phyloP scores from a whole-genome alignment of 306 rosid species.

The Trifolium dubium region DNA sequence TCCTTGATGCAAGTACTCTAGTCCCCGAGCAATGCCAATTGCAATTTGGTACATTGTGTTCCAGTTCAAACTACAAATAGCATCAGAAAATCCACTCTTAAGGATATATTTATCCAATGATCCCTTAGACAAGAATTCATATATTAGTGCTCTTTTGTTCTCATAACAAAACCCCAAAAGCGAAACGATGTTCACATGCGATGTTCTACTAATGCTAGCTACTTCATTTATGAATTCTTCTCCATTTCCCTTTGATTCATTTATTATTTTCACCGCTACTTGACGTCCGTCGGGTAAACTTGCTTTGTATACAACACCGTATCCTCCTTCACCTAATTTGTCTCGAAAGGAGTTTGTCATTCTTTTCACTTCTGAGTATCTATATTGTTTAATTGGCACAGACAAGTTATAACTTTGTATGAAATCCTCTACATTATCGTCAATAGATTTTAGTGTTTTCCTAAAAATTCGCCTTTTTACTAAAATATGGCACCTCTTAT shows the following conservation, averaged over 20 bases:
- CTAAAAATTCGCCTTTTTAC: background rate
- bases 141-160: background rate
- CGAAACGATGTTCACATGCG: background rate
- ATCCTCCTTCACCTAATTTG: background rate
- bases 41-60: background rate
- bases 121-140: background rate
- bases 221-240: background rate
- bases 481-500: background rate
- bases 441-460: background rate
- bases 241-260: background rate
- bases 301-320: background rate
- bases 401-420: background rate
- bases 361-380: background rate
- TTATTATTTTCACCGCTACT: background rate
- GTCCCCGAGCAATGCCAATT: background rate
- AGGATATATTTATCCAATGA: background rate
- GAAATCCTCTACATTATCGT: background rate
- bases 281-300: background rate
- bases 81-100: background rate
- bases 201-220: background rate
- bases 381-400: background rate
- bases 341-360: background rate
- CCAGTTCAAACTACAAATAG: background rate
- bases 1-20: background rate
- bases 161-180: background rate